These are phyloP conservation scores for Populus tremula DNA, from an alignment of 345 rosid species.

Conservation along the genomic window DNA sequence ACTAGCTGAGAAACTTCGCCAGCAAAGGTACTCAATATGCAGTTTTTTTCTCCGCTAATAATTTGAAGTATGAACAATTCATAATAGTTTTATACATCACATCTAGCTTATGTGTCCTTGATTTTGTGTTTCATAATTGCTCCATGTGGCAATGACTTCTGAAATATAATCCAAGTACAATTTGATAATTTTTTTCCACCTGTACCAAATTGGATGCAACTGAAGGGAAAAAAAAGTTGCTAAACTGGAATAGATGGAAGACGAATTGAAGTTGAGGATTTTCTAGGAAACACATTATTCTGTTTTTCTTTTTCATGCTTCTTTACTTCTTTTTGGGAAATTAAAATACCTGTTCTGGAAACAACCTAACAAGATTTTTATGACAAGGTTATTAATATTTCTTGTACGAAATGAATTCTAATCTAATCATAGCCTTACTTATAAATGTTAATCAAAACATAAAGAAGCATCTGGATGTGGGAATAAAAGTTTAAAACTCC, in stretches of 20 bases:
- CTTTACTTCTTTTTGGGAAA: too few species aligned
- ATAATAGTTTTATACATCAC: neutral
- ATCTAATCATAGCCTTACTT: too few species aligned
- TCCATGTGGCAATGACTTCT: neutral
- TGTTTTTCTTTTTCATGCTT: too few species aligned
- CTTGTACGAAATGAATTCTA: too few species aligned
- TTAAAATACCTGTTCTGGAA: too few species aligned
- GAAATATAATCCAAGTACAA: neutral
- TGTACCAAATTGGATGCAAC: neutral
- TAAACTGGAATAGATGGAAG: neutral
- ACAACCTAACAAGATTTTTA: too few species aligned
- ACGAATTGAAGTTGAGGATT: too few species aligned
- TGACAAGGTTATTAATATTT: too few species aligned
- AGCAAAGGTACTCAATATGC: constrained; percentile 50
- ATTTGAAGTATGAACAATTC: neutral
- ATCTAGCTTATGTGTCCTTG: neutral
- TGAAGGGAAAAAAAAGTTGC: neutral
- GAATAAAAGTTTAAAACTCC: too few species aligned
- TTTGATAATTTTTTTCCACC: neutral
- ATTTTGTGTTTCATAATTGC: neutral
- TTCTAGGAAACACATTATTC: too few species aligned
- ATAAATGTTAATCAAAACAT: too few species aligned
- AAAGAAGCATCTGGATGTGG: too few species aligned
- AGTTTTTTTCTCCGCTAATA: neutral
- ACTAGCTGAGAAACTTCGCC: constrained; percentile 66